These are phyloP conservation scores for Claviceps humidiphila DNA, from an alignment of 2,329 filamentous ascomycete genomes.

Conservation along the genomic window DNA sequence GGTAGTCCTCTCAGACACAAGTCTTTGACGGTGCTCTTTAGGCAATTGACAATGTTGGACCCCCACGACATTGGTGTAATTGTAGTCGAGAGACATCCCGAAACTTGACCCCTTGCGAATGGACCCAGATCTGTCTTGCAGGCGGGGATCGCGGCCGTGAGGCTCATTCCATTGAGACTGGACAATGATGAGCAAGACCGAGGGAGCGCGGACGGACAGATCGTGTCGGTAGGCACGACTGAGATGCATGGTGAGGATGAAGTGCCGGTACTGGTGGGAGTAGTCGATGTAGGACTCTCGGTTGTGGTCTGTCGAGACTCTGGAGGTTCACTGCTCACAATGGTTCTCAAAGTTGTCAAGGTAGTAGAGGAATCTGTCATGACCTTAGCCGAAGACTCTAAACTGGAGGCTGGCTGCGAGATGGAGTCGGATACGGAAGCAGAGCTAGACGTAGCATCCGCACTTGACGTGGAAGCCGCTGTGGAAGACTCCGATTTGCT, in stretches of 20 bases:
- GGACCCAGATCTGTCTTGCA: constrained; percentile 1
- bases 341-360: neutral
- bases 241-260: constrained; percentile 1
- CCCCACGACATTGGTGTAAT: neutral
- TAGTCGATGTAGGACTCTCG: neutral
- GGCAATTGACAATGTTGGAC: neutral
- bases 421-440: neutral
- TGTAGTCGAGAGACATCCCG: neutral
- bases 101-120: neutral
- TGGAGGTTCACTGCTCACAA: neutral
- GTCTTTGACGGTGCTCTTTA: neutral
- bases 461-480: neutral
- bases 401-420: neutral
- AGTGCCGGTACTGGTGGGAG: neutral
- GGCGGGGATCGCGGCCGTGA: neutral
- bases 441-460: neutral
- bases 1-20: constrained; percentile 1
- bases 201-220: constrained; percentile 4
- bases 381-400: neutral
- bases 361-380: neutral
- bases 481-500: neutral
- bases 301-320: neutral
- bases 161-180: neutral
- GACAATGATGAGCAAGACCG: neutral
- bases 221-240: neutral